phyloP scores from a whole-genome alignment of 495 filamentous ascomycete genomes.

The Hypoxylon lienhwacheense region DNA sequence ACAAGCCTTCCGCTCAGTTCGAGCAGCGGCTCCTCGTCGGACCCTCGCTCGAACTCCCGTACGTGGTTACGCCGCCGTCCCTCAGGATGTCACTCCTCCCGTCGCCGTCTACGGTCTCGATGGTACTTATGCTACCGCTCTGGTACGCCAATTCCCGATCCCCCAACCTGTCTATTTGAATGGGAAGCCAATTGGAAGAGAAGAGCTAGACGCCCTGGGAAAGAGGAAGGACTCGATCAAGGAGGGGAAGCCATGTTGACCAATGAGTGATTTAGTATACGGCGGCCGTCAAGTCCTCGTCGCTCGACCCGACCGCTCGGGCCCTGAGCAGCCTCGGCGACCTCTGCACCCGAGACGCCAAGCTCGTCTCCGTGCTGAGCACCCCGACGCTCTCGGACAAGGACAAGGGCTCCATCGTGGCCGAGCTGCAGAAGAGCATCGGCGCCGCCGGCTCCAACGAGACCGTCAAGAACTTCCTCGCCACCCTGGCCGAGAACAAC shows the following conservation, averaged over 20 bases:
- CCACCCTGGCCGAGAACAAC: slow-evolving; percentile 92
- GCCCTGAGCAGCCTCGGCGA: slow-evolving; percentile 69
- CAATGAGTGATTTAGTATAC: slow-evolving; percentile 74
- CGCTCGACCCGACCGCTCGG: slow-evolving; percentile 79
- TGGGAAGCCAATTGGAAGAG: slow-evolving; percentile 9
- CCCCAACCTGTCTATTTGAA: neutral
- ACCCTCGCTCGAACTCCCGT: slow-evolving; percentile 42
- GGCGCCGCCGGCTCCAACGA: slow-evolving; percentile 70
- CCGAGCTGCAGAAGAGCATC: slow-evolving; percentile 78
- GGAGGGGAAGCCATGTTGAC: slow-evolving; percentile 33
- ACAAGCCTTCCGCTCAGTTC: slow-evolving; percentile 62
- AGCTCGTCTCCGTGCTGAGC: slow-evolving; percentile 71
- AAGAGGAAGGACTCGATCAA: neutral
- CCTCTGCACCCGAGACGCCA: slow-evolving; percentile 75
- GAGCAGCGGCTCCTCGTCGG: slow-evolving; percentile 57
- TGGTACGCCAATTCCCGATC: slow-evolving; percentile 64
- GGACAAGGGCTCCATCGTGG: slow-evolving; percentile 83
- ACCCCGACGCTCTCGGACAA: slow-evolving; percentile 74
- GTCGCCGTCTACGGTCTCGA: slow-evolving; percentile 92
- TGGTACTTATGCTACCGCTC: slow-evolving; percentile 95
- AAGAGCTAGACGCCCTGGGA: slow-evolving; percentile 2
- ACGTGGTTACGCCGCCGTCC: slow-evolving; percentile 72
- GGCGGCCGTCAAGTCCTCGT: slow-evolving; percentile 80
- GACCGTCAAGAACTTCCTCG: slow-evolving; percentile 90
- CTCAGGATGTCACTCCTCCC: slow-evolving; percentile 74